Base-by-base conservation (phyloP, 1,284 basidiomycete species). In the Sanguinoderma infundibulare region DNA sequence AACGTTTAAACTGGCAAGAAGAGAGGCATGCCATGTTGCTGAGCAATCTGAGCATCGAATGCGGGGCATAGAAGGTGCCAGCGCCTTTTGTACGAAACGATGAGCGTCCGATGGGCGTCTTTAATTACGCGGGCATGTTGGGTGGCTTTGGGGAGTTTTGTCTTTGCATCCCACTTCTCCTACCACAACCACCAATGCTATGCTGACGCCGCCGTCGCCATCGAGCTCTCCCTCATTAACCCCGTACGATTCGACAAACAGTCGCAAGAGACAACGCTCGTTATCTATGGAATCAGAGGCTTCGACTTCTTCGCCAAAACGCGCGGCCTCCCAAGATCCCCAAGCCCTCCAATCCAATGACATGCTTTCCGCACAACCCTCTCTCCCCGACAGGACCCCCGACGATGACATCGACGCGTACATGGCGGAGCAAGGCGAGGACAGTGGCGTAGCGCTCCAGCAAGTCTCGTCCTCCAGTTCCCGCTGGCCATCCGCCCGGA, bases 251-350 rank as follows among this genome's bases (percentile, higher is more conserved):
- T 47, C 64, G 40, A 64, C 68, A 32, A 70, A 65, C 62, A 72
- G 63, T 57, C 72, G 81, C 57, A 84, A 84, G 73, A 73, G 82
- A 74, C 79, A 83, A 64, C 81, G 82, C 66, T 81, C 83, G 24
- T 71, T 70, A 67, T 83, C 82, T 30, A 80, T 82, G 77, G 74
- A 81, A 70, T 84, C 83, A 55, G 77, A 79, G 53, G 70, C 76
- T 30, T 86, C 85, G 57, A 85, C 83, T 24, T 86, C 88, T 28
- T 91, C 89, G 36, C 76, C 84, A 67, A 92, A 93, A 78, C 87
- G 91, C 65, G 81, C 88, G 35, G 81, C 83, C 57, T 89, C 89
- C 35, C 85, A 88, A 70, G 83, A 80, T 51, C 81, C 82, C 57
- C 65, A 64, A 32, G 59, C 58, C 40, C 46, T 62, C 36, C 77